Conservation (phyloP, 225 moss, liverwort and hornwort genomes). For the Sphagnum contortum region DNA sequence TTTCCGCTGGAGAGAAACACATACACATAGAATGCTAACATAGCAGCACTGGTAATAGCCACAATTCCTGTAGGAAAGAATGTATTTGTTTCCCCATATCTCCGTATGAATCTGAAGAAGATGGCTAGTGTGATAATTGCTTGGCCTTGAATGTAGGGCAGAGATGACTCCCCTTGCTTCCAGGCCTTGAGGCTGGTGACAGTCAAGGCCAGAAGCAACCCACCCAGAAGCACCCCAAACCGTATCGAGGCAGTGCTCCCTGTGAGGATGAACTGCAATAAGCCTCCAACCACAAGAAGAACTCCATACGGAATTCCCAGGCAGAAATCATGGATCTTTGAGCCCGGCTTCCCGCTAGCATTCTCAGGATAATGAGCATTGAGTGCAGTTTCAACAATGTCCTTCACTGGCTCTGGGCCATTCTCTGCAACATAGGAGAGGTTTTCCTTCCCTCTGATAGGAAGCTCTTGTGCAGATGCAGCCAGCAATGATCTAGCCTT, state of each 20-base stretch:
- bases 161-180: no score
- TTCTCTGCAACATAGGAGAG: slow-evolving; percentile 70
- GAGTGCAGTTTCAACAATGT: slow-evolving; percentile 73
- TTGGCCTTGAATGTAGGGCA: no score
- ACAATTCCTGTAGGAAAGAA: no score
- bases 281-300: no score
- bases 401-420: slow-evolving; percentile 86
- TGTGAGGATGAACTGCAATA: no score
- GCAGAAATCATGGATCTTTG: slow-evolving; percentile 99
- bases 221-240: slow-evolving; percentile 84
- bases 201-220: slow-evolving; percentile 33
- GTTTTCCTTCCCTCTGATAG: slow-evolving; percentile 66
- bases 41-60: no score
- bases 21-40: slow-evolving; percentile 16
- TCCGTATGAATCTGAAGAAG: no score
- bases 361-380: slow-evolving; percentile 70
- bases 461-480: slow-evolving; percentile 65
- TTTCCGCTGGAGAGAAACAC: slow-evolving; percentile 86
- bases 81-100: no score
- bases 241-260: slow-evolving; percentile 4
- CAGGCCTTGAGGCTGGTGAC: no score
- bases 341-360: slow-evolving; percentile 23
- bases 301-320: slow-evolving; percentile 12
- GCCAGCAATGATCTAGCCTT: slow-evolving; percentile 57
- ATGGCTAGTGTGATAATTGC: slow-evolving; percentile 23